phyloP scores from a whole-genome alignment of 805 yeast genomes.

The Teunomyces panamensis region DNA sequence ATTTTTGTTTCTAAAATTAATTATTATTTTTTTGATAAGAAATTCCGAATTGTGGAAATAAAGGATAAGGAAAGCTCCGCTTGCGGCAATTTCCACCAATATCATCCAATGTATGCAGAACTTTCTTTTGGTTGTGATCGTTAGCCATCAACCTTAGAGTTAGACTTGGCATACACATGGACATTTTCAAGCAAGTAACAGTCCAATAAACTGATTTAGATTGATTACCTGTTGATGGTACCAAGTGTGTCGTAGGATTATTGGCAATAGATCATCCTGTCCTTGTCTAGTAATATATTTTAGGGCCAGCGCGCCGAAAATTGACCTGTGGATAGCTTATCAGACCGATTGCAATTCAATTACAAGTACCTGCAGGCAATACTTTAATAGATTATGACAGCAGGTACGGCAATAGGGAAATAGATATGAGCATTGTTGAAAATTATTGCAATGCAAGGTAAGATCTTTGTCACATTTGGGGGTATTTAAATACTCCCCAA shows the following conservation, averaged over 20 bases:
- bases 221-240: no score
- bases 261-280: neutral
- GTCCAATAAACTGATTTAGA: no score
- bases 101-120: neutral
- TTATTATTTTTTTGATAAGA: neutral
- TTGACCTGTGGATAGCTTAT: neutral
- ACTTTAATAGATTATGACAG: neutral
- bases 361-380: neutral
- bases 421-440: neutral
- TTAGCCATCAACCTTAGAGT: no score
- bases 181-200: no score
- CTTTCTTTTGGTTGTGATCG: no score
- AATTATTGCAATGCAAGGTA: neutral
- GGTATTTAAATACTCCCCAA: neutral
- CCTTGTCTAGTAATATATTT: neutral
- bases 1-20: neutral
- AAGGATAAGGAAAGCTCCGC: neutral
- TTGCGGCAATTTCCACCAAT: neutral
- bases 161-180: no score
- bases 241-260: neutral
- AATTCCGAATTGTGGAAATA: neutral
- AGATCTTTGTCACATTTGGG: neutral
- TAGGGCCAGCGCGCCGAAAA: slow-evolving; percentile 1
- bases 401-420: neutral
- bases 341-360: neutral